Conservation (phyloP, 2,329 filamentous ascomycete species). For the Trematosphaeria pertusa region DNA sequence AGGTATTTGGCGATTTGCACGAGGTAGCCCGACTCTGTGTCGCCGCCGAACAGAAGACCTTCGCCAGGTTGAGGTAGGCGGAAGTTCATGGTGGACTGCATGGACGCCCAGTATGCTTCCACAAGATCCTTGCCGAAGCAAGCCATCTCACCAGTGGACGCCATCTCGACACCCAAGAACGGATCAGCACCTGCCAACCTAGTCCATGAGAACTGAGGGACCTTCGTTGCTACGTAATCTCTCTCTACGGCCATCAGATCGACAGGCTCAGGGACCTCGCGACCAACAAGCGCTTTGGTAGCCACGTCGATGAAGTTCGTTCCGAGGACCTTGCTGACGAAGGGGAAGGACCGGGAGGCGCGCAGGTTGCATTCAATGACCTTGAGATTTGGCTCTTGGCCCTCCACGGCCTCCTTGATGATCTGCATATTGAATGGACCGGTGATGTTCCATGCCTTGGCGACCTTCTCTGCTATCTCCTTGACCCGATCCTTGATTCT, state of each 20-base stretch:
- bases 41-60: constrained; percentile 92
- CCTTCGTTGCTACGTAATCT: constrained; percentile 95
- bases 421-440: constrained; percentile 99
- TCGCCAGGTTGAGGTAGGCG: constrained; percentile 92
- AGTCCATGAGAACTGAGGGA: constrained; percentile 99
- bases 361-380: constrained; percentile 99
- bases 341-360: constrained; percentile 96
- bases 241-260: constrained; percentile 91
- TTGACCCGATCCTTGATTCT: constrained; percentile 84
- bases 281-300: constrained; percentile 87
- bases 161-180: constrained; percentile 98
- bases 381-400: constrained; percentile 79
- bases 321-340: constrained; percentile 95
- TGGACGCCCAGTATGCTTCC: constrained; percentile 96
- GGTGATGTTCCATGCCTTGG: constrained; percentile 95
- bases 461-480: constrained; percentile 95
- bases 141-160: constrained; percentile 95
- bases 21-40: constrained; percentile 73
- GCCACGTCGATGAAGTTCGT: constrained; percentile 97
- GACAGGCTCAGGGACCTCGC: constrained; percentile 80
- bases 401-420: constrained; percentile 86
- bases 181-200: constrained; percentile 96
- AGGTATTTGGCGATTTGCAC: constrained; percentile 85
- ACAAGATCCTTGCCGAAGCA: constrained; percentile 97
- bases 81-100: constrained; percentile 99